Percentiles rank a stretch among this genome's conserved stretches.
Conservation (phyloP, 2,329 filamentous ascomycete species). For the Amylocarpus encephaloides region DNA sequence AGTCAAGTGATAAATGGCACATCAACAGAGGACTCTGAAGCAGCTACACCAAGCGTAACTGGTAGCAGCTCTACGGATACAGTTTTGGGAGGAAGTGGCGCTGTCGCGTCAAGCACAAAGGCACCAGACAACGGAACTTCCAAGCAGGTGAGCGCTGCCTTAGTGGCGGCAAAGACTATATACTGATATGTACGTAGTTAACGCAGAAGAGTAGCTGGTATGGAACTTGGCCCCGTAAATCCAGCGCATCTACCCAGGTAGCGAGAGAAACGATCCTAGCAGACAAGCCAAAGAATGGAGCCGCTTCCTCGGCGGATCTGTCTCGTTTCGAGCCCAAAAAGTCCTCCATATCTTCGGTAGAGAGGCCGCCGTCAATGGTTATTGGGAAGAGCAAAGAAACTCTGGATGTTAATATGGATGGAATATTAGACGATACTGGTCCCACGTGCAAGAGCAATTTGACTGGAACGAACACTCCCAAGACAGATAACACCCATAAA, state of each 20-base stretch:
- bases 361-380: conserved; percentile 29
- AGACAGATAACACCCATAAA: conserved; percentile 3
- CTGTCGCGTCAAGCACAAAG: too few species aligned
- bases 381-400: conserved; percentile 32
- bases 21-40: background rate
- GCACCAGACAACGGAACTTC: too few species aligned
- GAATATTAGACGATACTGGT: conserved; percentile 10
- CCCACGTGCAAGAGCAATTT: background rate
- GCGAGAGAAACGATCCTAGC: conserved; percentile 56
- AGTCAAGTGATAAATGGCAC: background rate
- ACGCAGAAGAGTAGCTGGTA: conserved; percentile 48
- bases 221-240: conserved; percentile 54
- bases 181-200: conserved; percentile 12
- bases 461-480: background rate
- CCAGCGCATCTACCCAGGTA: conserved; percentile 52
- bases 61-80: too few species aligned
- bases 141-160: too few species aligned
- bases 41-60: background rate
- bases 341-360: conserved; percentile 12
- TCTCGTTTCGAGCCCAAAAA: conserved; percentile 26
- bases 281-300: conserved; percentile 31
- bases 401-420: conserved; percentile 28
- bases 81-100: too few species aligned
- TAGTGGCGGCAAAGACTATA: too few species aligned
- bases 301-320: conserved; percentile 21